Conservation (phyloP, 495 filamentous ascomycete species). For the Aspergillus steynii region DNA sequence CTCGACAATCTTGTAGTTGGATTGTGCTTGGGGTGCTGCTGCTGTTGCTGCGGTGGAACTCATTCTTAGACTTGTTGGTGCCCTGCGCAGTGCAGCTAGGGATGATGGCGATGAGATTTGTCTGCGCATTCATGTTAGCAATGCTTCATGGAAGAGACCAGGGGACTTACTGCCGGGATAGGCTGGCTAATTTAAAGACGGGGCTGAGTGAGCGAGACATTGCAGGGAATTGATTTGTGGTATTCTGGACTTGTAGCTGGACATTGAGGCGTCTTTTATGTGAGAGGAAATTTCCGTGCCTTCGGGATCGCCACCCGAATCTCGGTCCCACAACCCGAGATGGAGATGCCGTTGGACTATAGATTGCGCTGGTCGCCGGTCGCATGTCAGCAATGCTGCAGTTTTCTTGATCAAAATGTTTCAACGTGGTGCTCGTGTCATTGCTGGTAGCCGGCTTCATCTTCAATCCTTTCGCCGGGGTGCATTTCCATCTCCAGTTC, state of each 20-base stretch:
- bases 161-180: neutral
- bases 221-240: neutral
- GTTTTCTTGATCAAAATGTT: no score
- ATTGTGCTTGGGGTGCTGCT: conserved; percentile 12
- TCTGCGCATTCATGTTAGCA: neutral
- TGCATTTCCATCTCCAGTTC: neutral
- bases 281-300: neutral
- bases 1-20: conserved; percentile 31
- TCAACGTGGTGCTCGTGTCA: no score
- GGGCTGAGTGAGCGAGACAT: neutral
- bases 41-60: conserved; percentile 19
- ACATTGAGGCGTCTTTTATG: neutral
- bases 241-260: neutral
- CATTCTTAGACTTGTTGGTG: conserved; percentile 11
- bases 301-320: neutral
- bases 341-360: neutral
- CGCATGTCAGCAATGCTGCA: no score
- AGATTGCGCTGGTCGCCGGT: no score
- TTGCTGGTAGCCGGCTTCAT: neutral
- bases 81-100: neutral
- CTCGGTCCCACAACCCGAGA: neutral
- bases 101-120: neutral
- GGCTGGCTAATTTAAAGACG: neutral
- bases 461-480: neutral
- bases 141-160: neutral